Conservation (phyloP, 805 yeast species). For the Myxozyma lipomycoides region DNA sequence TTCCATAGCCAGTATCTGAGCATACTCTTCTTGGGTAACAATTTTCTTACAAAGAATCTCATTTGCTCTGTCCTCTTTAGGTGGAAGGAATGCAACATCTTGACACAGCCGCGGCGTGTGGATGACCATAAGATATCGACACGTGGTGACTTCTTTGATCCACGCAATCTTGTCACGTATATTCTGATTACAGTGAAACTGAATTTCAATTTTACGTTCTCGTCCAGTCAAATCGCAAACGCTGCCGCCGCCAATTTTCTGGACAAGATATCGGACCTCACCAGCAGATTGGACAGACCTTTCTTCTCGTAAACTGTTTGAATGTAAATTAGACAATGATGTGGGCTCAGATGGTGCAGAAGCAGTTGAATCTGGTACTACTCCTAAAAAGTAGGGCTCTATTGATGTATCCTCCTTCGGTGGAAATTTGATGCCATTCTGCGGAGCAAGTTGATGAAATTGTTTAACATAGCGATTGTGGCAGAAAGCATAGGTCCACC, state of each 20-base stretch:
- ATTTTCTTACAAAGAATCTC: slow-evolving; percentile 31
- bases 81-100: slow-evolving; percentile 38
- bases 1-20: slow-evolving; percentile 5
- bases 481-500: slow-evolving; percentile 32
- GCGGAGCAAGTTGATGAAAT: slow-evolving; percentile 28
- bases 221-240: slow-evolving; percentile 55
- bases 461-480: slow-evolving; percentile 27
- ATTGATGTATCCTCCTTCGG: slow-evolving; percentile 25
- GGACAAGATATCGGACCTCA: slow-evolving; percentile 35
- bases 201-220: slow-evolving; percentile 53
- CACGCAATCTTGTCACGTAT: slow-evolving; percentile 37
- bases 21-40: slow-evolving; percentile 13
- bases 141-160: slow-evolving; percentile 52
- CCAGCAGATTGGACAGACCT: slow-evolving; percentile 25
- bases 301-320: slow-evolving; percentile 6
- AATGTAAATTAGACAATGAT: background rate
- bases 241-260: slow-evolving; percentile 49
- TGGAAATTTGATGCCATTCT: slow-evolving; percentile 19
- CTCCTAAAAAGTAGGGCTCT: slow-evolving; percentile 23
- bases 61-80: slow-evolving; percentile 33
- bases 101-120: slow-evolving; percentile 51
- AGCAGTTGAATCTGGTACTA: background rate
- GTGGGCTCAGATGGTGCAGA: background rate
- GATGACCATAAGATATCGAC: slow-evolving; percentile 53
- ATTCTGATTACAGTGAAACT: slow-evolving; percentile 51